Conservation (phyloP, 2,329 filamentous ascomycete species). For the Fusarium bulbicola region DNA sequence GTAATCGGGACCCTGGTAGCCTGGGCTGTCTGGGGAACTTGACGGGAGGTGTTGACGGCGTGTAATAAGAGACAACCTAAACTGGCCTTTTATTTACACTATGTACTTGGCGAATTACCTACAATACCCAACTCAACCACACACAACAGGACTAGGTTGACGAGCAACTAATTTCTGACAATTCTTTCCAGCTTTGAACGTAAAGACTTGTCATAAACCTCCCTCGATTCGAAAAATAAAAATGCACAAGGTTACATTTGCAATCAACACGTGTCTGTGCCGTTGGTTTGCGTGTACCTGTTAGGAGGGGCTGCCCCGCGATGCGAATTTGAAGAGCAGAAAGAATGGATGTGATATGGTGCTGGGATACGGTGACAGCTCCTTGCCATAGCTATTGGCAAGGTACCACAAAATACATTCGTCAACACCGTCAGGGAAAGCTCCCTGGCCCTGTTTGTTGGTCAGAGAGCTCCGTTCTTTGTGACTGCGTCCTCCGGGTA, state of each 20-base stretch:
- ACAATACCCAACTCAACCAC: background rate
- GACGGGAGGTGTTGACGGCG: background rate
- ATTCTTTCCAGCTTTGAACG: constrained; percentile 8
- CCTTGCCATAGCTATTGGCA: constrained; percentile 4
- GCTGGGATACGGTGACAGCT: constrained; percentile 14
- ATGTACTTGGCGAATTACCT: background rate
- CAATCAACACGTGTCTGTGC: constrained; percentile 39
- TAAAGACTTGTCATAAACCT: background rate
- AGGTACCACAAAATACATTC: background rate
- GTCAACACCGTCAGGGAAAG: background rate
- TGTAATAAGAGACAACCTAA: background rate
- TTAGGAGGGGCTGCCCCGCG: constrained; percentile 21
- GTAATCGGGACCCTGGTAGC: background rate
- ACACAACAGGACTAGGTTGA: background rate
- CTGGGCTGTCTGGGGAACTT: constrained; percentile 2
- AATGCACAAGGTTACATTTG: constrained; percentile 40
- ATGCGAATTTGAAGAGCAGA: constrained; percentile 2
- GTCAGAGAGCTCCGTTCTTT: constrained; percentile 4
- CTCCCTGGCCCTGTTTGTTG: background rate
- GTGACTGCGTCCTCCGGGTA: constrained; percentile 14
- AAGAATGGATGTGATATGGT: constrained; percentile 9
- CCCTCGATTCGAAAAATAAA: constrained; percentile 2
- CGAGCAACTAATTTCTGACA: background rate
- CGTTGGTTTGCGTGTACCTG: constrained; percentile 38
- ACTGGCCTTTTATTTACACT: background rate